These are phyloP conservation scores for Ascocoryne sarcoides DNA, from an alignment of 2,329 filamentous ascomycete genomes.

Conservation along the genomic window DNA sequence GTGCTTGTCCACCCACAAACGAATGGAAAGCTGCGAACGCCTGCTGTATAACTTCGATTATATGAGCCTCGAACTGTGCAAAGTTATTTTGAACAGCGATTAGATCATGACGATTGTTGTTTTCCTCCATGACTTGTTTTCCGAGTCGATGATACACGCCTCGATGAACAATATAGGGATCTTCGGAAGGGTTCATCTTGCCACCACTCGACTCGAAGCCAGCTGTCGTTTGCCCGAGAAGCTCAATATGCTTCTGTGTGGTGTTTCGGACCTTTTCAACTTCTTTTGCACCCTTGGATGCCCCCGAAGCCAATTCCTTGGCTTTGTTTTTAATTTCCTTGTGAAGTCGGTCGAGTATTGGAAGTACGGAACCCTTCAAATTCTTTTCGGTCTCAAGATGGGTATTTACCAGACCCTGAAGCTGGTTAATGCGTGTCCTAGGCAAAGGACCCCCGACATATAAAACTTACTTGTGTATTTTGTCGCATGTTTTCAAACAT, in stretches of 20 bases:
- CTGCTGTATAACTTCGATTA: conserved; percentile 74
- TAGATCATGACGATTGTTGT: conserved; percentile 89
- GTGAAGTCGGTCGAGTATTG: conserved; percentile 83
- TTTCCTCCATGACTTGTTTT: conserved; percentile 90
- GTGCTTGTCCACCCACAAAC: conserved; percentile 69
- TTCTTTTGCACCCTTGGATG: conserved; percentile 76
- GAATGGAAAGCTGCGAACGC: conserved; percentile 77
- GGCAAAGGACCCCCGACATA: too few species aligned
- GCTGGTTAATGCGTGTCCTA: too few species aligned
- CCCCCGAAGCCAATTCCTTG: conserved; percentile 78
- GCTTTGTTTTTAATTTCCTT: conserved; percentile 94
- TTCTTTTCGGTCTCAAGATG: conserved; percentile 88
- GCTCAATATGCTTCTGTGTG: conserved; percentile 94
- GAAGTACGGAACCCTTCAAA: conserved; percentile 76
- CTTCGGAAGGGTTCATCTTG: conserved; percentile 61
- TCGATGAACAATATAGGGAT: conserved; percentile 81
- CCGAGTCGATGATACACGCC: conserved; percentile 75
- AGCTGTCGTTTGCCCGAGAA: conserved; percentile 79
- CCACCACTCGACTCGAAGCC: conserved; percentile 68
- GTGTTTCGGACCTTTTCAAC: conserved; percentile 79
- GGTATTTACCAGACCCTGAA: conserved; percentile 71
- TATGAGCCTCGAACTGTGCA: conserved; percentile 74
- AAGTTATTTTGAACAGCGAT: conserved; percentile 89
- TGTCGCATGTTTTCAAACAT: conserved; percentile 90
- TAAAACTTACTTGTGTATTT: conserved; percentile 62